These are phyloP conservation scores for Mortierella sp. DNA, from an alignment of 371 early-diverging fungal species.

Conservation along the genomic window DNA sequence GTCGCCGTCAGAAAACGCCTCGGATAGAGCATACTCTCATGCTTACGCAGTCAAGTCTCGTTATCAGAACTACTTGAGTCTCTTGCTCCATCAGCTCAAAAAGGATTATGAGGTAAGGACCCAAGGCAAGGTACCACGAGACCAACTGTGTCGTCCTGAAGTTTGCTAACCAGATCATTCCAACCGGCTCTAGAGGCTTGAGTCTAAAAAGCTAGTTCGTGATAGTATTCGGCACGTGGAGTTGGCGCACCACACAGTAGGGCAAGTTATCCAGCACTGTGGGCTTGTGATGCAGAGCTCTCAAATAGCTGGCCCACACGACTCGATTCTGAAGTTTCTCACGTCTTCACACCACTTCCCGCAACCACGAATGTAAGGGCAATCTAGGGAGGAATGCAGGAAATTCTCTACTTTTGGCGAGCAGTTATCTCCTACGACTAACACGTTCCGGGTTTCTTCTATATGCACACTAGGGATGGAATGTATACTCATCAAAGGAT, in stretches of 20 bases:
- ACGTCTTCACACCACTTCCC: constrained; percentile 35
- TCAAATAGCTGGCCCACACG: constrained; percentile 12
- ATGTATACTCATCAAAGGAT: constrained; percentile 28
- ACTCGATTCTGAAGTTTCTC: constrained; percentile 29
- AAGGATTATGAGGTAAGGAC: constrained; percentile 29
- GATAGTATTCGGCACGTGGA: constrained; percentile 18
- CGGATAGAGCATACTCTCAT: constrained; percentile 6
- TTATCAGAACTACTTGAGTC: constrained; percentile 16
- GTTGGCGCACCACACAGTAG: constrained; percentile 25
- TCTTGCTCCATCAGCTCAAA: constrained; percentile 30
- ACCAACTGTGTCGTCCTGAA: neutral
- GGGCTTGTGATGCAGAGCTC: constrained; percentile 32
- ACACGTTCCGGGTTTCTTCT: neutral
- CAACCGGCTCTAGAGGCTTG: constrained; percentile 16
- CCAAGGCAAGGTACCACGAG: neutral
- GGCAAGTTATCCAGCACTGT: constrained; percentile 39
- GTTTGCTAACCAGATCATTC: neutral
- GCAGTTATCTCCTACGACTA: neutral
- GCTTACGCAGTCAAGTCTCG: constrained; percentile 18
- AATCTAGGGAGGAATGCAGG: neutral
- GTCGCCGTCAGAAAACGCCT: constrained; percentile 3
- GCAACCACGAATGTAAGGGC: constrained; percentile 32
- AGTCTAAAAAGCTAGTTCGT: constrained; percentile 11
- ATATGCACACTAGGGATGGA: constrained; percentile 21
- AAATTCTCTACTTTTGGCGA: too few relatives aligned